Evolutionary conservation across 139 green algal genomes (phyloP).

Genomic region (Chlamydomonas asymmetrica): DNA sequence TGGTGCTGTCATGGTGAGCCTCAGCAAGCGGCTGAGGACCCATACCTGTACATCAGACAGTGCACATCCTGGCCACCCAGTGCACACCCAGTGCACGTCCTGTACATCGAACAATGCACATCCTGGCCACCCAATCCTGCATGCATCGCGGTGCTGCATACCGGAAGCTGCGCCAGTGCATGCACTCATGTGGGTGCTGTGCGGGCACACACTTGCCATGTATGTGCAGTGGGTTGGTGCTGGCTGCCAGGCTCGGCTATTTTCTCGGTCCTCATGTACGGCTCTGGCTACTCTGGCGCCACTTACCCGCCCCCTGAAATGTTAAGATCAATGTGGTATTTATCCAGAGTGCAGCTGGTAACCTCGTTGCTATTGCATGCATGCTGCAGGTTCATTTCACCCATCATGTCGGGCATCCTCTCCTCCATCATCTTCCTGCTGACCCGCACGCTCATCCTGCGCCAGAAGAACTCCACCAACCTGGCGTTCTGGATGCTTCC

Average conservation of each 20-base stretch:
- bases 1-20: slow-evolving; percentile 9
- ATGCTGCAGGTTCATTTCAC: slow-evolving; percentile 58
- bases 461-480: slow-evolving; percentile 14
- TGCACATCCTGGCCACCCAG: not conserved
- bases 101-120: too few relatives aligned
- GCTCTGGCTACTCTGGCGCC: slow-evolving; percentile 24
- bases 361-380: too few relatives aligned
- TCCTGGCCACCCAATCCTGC: too few relatives aligned
- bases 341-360: too few relatives aligned
- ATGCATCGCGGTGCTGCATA: too few relatives aligned
- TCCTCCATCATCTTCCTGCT: slow-evolving; percentile 34
- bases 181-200: too few relatives aligned
- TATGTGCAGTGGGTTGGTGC: too few relatives aligned
- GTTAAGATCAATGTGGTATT: slow-evolving; percentile 12
- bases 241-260: too few relatives aligned
- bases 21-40: not conserved
- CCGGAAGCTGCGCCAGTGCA: too few relatives aligned
- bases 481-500: not conserved
- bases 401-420: slow-evolving; percentile 38
- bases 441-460: slow-evolving; percentile 33
- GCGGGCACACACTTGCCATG: too few relatives aligned
- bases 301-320: slow-evolving; percentile 1
- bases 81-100: not conserved
- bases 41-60: not conserved
- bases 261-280: not conserved